phyloP scores from a whole-genome alignment of 495 filamentous ascomycete species.

The Tuber brumale region DNA sequence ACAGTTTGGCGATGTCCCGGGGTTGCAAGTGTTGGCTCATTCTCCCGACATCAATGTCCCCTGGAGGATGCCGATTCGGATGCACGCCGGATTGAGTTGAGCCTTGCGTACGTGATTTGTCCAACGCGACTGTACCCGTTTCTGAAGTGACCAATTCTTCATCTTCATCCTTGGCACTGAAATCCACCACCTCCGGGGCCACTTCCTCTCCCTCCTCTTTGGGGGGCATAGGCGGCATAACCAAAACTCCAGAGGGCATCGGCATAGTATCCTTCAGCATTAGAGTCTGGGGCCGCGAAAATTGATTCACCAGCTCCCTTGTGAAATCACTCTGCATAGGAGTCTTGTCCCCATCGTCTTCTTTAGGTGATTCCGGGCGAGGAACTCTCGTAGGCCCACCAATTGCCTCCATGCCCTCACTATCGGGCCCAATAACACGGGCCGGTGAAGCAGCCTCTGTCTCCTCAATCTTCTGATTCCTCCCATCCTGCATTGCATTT shows the following conservation, averaged over 20 bases:
- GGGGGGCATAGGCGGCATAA: slow-evolving; percentile 41
- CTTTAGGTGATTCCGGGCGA: slow-evolving; percentile 22
- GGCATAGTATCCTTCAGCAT: slow-evolving; percentile 42
- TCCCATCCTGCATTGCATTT: neutral
- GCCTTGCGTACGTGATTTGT: neutral
- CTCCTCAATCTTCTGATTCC: neutral
- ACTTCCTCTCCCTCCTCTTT: slow-evolving; percentile 34
- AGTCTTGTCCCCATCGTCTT: slow-evolving; percentile 23
- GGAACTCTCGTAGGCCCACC: slow-evolving; percentile 33
- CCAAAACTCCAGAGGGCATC: slow-evolving; percentile 33
- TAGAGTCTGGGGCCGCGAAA: slow-evolving; percentile 38
- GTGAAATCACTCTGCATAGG: slow-evolving; percentile 35
- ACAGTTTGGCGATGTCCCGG: slow-evolving; percentile 23
- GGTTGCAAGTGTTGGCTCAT: slow-evolving; percentile 22
- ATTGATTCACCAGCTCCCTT: slow-evolving; percentile 38
- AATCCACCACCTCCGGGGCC: slow-evolving; percentile 40
- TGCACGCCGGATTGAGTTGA: neutral
- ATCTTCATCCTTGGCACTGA: slow-evolving; percentile 36
- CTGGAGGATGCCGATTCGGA: neutral
- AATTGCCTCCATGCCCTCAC: slow-evolving; percentile 39
- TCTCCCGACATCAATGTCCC: neutral
- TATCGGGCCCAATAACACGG: slow-evolving; percentile 36
- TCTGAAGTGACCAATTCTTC: slow-evolving; percentile 15
- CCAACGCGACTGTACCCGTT: neutral
- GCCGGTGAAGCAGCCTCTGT: slow-evolving; percentile 25